Evolutionary conservation across 306 rosid species (phyloP).

Genomic region (Geum urbanum): DNA sequence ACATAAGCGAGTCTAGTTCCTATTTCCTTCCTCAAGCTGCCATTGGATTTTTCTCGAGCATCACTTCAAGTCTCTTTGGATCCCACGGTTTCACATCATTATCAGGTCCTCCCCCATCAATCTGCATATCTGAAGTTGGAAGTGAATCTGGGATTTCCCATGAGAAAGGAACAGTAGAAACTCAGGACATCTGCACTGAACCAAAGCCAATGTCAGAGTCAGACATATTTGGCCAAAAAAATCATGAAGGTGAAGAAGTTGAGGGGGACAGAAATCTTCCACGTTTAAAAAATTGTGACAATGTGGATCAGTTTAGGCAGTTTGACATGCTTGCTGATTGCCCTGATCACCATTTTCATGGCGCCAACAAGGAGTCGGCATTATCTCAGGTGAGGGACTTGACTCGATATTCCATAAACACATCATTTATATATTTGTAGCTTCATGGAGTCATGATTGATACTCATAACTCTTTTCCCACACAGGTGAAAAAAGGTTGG

Average conservation of each 20-base stretch:
- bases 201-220: slow-evolving; percentile 24
- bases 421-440: background rate
- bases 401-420: background rate
- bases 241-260: slow-evolving; percentile 27
- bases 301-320: slow-evolving; percentile 47
- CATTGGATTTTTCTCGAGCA: slow-evolving; percentile 57
- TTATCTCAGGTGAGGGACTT: slow-evolving; percentile 64
- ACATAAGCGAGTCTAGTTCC: slow-evolving; percentile 49
- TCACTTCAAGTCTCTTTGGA: slow-evolving; percentile 52
- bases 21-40: slow-evolving; percentile 70
- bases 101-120: slow-evolving; percentile 36
- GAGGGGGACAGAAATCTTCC: slow-evolving; percentile 29
- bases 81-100: slow-evolving; percentile 47
- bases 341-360: slow-evolving; percentile 70
- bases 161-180: slow-evolving; percentile 42
- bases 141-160: slow-evolving; percentile 34
- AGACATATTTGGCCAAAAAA: slow-evolving; percentile 30
- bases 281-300: slow-evolving; percentile 28
- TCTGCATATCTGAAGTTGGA: slow-evolving; percentile 45
- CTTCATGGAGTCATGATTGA: slow-evolving; percentile 1
- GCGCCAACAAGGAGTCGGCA: slow-evolving; percentile 42
- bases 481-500: slow-evolving; percentile 69
- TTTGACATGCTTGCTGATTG: slow-evolving; percentile 69
- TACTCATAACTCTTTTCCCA: slow-evolving; percentile 21
- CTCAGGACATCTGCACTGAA: slow-evolving; percentile 38